Conservation (phyloP, 2,329 filamentous ascomycete species). For the Fusarium beomiforme region DNA sequence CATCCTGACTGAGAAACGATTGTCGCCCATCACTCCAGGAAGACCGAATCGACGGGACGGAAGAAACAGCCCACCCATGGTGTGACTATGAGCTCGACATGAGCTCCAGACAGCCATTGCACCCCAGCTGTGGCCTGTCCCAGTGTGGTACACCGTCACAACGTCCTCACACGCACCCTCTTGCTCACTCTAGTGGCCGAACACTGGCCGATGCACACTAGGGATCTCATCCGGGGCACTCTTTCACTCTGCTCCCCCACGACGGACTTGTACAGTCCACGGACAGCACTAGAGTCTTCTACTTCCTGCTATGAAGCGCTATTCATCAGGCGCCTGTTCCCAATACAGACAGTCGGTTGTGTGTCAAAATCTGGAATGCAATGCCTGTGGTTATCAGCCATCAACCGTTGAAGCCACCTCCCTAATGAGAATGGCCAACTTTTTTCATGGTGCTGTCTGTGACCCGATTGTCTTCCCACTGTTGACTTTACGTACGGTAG, state of each 20-base stretch:
- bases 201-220: slow-evolving; percentile 13
- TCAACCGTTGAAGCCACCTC: slow-evolving; percentile 17
- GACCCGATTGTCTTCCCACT: slow-evolving; percentile 30
- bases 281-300: slow-evolving; percentile 13
- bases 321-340: slow-evolving; percentile 1
- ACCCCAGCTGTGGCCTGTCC: slow-evolving; percentile 39
- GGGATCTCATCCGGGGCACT: slow-evolving; percentile 34
- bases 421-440: slow-evolving; percentile 11
- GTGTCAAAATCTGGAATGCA: slow-evolving; percentile 30
- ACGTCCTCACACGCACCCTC: slow-evolving; percentile 33
- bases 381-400: slow-evolving; percentile 21
- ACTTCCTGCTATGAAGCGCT: not conserved
- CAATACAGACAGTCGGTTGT: slow-evolving; percentile 13
- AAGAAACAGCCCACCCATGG: slow-evolving; percentile 43
- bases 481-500: slow-evolving; percentile 8
- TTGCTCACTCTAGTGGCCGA: slow-evolving; percentile 26
- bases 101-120: slow-evolving; percentile 37
- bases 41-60: slow-evolving; percentile 41
- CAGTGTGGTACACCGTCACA: slow-evolving; percentile 31
- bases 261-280: slow-evolving; percentile 14
- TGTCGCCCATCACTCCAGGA: slow-evolving; percentile 30
- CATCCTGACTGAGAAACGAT: slow-evolving; percentile 38
- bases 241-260: slow-evolving; percentile 20
- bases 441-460: slow-evolving; percentile 27
- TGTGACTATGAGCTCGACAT: slow-evolving; percentile 42